Evolutionary conservation across 2,329 filamentous ascomycete species (phyloP).

Genomic region (Paracorniculantispora psalliotae): DNA sequence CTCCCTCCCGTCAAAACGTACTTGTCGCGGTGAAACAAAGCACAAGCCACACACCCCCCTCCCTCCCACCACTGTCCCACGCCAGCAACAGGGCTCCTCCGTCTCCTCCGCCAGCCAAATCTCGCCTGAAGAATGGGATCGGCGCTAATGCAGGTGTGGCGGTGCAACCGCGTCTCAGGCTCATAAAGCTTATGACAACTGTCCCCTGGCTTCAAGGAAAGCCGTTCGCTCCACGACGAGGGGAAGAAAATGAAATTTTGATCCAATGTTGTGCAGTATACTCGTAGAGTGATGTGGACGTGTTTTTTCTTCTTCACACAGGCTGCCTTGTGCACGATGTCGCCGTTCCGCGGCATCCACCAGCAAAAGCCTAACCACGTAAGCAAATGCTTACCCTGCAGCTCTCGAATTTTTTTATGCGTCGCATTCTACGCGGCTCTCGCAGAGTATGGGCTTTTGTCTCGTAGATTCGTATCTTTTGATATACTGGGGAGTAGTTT

Average conservation of each 20-base stretch:
- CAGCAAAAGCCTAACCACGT: not conserved
- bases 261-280: too few species aligned
- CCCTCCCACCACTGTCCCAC: not conserved
- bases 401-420: not conserved
- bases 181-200: not conserved
- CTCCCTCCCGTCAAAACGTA: not conserved
- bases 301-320: too few species aligned
- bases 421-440: too few species aligned
- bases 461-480: too few species aligned
- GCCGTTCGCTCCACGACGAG: not conserved
- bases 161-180: constrained; percentile 25
- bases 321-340: too few species aligned
- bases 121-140: constrained; percentile 25
- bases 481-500: too few species aligned
- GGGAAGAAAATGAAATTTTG: too few species aligned
- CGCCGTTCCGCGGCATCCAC: not conserved
- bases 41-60: not conserved
- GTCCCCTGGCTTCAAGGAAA: not conserved
- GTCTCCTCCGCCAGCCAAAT: constrained; percentile 9
- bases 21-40: not conserved
- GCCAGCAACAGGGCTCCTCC: not conserved
- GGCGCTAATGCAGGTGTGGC: constrained; percentile 36
- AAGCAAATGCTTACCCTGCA: not conserved
- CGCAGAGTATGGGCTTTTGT: too few species aligned
- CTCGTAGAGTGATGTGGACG: too few species aligned